Conservation (phyloP, 768 basidiomycete species). For the Coprinopsis cinerea region DNA sequence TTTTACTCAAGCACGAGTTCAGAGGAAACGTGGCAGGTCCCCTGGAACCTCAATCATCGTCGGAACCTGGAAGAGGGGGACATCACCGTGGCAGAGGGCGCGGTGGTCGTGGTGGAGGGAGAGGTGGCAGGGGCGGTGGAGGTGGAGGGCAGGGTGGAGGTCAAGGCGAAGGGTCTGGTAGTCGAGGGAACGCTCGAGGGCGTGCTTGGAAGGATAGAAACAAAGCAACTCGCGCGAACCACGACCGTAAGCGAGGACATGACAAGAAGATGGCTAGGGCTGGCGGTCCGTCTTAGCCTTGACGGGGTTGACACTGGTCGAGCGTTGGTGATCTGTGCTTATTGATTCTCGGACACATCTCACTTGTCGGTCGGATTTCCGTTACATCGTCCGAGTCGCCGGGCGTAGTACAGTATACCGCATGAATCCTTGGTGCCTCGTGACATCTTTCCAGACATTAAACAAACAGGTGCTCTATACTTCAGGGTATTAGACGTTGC, state of each 20-base stretch:
- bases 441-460: too few relatives aligned
- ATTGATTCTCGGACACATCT: not conserved
- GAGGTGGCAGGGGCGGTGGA: constrained; percentile 37
- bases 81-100: constrained; percentile 23
- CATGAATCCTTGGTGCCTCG: too few relatives aligned
- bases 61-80: constrained; percentile 18
- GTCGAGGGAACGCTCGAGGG: constrained; percentile 39
- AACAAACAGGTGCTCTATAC: too few relatives aligned
- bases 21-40: constrained; percentile 58
- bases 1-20: constrained; percentile 74
- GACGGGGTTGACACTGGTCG: not conserved
- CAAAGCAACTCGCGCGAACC: constrained; percentile 68
- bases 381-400: too few relatives aligned
- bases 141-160: constrained; percentile 33
- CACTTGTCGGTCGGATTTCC: not conserved
- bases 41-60: not conserved
- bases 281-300: constrained; percentile 25
- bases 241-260: constrained; percentile 75
- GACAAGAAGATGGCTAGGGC: constrained; percentile 82
- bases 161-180: constrained; percentile 30
- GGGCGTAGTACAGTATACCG: too few relatives aligned
- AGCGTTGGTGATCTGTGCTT: not conserved
- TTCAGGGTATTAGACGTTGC: constrained; percentile 1
- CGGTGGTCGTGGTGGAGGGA: constrained; percentile 21
- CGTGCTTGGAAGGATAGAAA: constrained; percentile 73